Evolutionary conservation across 345 rosid species (phyloP).

Genomic region (Isatis tinctoria): DNA sequence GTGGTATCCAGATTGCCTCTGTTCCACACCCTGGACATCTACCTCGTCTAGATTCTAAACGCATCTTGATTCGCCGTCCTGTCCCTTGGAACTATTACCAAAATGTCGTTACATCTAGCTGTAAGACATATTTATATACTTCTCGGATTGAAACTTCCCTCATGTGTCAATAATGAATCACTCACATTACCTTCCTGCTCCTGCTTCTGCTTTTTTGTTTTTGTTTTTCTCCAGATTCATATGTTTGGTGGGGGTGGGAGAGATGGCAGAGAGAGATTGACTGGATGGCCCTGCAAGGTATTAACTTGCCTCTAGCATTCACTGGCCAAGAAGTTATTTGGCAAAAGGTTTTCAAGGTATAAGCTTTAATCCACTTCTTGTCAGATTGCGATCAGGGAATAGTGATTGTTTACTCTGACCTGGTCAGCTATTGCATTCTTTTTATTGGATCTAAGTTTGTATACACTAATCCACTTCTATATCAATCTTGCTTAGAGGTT

Average conservation of each 20-base stretch:
- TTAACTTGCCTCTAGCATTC: slow-evolving; percentile 94
- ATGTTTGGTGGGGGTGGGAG: slow-evolving; percentile 94
- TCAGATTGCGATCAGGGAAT: not conserved
- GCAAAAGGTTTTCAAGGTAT: slow-evolving; percentile 90
- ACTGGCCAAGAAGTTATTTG: slow-evolving; percentile 93
- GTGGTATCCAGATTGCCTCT: slow-evolving; percentile 75
- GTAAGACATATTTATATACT: slow-evolving; percentile 40
- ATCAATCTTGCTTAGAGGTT: slow-evolving; percentile 49
- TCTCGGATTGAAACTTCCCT: slow-evolving; percentile 2
- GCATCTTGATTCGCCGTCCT: slow-evolving; percentile 71
- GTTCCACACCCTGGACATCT: slow-evolving; percentile 69
- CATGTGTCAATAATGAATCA: not conserved
- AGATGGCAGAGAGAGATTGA: slow-evolving; percentile 97
- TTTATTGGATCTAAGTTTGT: not conserved
- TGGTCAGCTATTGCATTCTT: not conserved
- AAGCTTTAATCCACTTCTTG: not conserved
- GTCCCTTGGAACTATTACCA: slow-evolving; percentile 97
- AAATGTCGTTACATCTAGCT: slow-evolving; percentile 92
- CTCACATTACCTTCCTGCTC: not conserved
- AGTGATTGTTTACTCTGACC: not conserved
- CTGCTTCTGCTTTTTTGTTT: slow-evolving; percentile 5
- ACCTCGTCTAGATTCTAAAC: slow-evolving; percentile 56
- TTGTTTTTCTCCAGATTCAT: slow-evolving; percentile 67
- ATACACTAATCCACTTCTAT: not conserved
- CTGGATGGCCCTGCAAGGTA: slow-evolving; percentile 98